phyloP scores from a whole-genome alignment of 306 rosid species.

The Vigna radiata region DNA sequence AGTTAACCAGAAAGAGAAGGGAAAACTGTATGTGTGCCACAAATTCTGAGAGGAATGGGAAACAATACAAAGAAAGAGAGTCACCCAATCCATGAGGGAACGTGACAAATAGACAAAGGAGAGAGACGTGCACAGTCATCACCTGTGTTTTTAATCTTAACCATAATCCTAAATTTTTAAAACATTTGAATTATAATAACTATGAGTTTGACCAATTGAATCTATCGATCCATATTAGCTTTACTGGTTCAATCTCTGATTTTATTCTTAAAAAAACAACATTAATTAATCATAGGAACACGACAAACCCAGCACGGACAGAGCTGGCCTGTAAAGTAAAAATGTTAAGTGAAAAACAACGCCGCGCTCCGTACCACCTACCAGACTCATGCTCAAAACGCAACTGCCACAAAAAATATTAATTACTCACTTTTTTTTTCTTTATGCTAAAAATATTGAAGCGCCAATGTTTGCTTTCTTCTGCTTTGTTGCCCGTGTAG shows the following conservation, averaged over 20 bases:
- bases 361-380: constrained; percentile 22
- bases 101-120: constrained; percentile 50
- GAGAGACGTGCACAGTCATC: constrained; percentile 19
- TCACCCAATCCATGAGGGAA: constrained; percentile 59
- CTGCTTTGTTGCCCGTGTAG: not conserved
- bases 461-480: constrained; percentile 1
- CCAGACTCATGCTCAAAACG: constrained; percentile 1
- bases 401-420: not conserved
- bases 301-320: constrained; percentile 18
- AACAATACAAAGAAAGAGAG: constrained; percentile 36
- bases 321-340: constrained; percentile 29
- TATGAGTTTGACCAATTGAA: not conserved
- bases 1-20: not conserved
- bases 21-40: constrained; percentile 29
- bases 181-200: not conserved
- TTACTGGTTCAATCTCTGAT: not conserved
- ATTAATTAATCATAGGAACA: not conserved
- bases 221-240: not conserved
- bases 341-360: constrained; percentile 1
- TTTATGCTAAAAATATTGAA: not conserved
- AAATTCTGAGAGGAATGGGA: constrained; percentile 32
- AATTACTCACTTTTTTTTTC: not conserved
- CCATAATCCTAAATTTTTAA: not conserved
- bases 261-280: not conserved
- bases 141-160: not conserved